Evolutionary conservation across 108 stramenopile species (phyloP).

Genomic region (Parmales sp.): DNA sequence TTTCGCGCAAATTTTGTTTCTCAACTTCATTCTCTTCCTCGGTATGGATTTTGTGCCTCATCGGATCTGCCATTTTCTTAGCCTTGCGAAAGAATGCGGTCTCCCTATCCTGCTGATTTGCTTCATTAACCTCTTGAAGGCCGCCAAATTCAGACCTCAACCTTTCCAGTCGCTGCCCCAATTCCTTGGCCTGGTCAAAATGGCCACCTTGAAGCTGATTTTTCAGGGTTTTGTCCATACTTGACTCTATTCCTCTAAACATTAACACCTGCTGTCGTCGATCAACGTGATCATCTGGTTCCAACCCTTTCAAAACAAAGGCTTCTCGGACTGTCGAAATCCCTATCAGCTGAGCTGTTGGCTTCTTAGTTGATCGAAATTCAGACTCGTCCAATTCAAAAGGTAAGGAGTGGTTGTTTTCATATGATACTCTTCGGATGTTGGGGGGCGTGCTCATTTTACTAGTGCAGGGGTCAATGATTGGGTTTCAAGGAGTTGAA

Average conservation of each 20-base stretch:
- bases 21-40: not conserved
- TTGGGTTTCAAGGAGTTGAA: too few species aligned
- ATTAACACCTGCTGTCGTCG: not conserved
- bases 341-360: too few species aligned
- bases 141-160: not conserved
- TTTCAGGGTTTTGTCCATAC: not conserved
- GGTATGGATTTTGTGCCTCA: not conserved
- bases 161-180: not conserved
- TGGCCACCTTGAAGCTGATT: not conserved
- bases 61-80: not conserved
- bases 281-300: not conserved
- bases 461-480: too few species aligned
- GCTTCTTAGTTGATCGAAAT: too few species aligned
- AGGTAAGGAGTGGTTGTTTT: too few species aligned
- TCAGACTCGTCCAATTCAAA: too few species aligned
- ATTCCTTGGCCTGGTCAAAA: conserved; percentile 10
- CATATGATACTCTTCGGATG: too few species aligned
- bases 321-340: not conserved
- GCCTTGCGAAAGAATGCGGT: not conserved
- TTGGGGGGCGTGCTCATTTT: too few species aligned
- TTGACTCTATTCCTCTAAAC: not conserved
- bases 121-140: not conserved
- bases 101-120: not conserved
- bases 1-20: not conserved
- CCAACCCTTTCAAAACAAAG: not conserved